Evolutionary conservation across 2,329 filamentous ascomycete genomes (phyloP).

Genomic region (Claviceps cyperi): DNA sequence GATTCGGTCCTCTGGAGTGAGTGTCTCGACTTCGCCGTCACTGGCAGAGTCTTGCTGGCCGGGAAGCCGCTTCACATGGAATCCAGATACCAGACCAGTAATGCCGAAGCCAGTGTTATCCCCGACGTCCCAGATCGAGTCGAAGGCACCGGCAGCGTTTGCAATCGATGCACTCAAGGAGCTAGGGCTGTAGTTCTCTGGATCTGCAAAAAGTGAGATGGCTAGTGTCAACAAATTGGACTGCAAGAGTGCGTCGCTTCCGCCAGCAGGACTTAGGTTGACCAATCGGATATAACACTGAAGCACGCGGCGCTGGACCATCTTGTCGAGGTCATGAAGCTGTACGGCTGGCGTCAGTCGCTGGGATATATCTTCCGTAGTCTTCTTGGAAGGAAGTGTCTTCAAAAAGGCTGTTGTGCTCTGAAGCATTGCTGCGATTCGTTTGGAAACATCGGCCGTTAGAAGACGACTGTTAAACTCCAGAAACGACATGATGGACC

Average conservation of each 20-base stretch:
- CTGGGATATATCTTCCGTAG: slow-evolving; percentile 73
- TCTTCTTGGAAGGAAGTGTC: slow-evolving; percentile 69
- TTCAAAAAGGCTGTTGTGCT: slow-evolving; percentile 86
- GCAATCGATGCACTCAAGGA: slow-evolving; percentile 85
- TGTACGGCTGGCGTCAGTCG: slow-evolving; percentile 74
- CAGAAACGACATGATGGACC: slow-evolving; percentile 81
- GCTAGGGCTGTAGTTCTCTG: slow-evolving; percentile 72
- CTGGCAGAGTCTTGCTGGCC: slow-evolving; percentile 46
- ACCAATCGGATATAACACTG: slow-evolving; percentile 92
- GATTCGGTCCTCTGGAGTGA: slow-evolving; percentile 49
- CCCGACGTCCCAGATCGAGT: slow-evolving; percentile 85
- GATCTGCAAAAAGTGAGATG: slow-evolving; percentile 83
- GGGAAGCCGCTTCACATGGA: slow-evolving; percentile 54
- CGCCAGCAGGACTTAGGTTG: slow-evolving; percentile 71
- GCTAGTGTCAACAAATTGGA: slow-evolving; percentile 84
- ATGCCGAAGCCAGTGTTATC: slow-evolving; percentile 94
- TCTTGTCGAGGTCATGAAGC: slow-evolving; percentile 76
- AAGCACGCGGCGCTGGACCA: slow-evolving; percentile 83
- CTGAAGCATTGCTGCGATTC: slow-evolving; percentile 86
- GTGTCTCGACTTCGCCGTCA: slow-evolving; percentile 32
- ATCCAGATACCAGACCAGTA: slow-evolving; percentile 68
- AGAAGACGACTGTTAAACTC: slow-evolving; percentile 85
- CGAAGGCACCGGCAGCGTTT: slow-evolving; percentile 76
- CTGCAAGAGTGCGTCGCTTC: slow-evolving; percentile 73
- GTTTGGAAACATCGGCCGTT: slow-evolving; percentile 85